Evolutionary conservation across 139 green algal genomes (phyloP).

Genomic region (Chlorella sp.): DNA sequence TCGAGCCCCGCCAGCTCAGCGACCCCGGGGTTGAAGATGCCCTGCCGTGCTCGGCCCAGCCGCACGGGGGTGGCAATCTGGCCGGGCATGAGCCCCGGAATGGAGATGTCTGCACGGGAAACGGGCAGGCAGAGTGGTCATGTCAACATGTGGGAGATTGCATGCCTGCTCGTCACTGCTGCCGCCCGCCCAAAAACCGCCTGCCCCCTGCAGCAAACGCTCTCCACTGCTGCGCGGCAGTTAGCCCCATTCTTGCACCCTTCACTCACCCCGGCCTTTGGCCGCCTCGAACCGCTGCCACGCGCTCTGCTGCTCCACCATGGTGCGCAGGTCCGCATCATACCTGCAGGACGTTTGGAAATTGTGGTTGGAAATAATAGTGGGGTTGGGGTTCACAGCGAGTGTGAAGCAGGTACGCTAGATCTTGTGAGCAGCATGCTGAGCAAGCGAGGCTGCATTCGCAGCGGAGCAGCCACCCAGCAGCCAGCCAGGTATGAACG

Average conservation of each 20-base stretch:
- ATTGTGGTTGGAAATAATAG: too few relatives aligned
- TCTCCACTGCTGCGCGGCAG: too few relatives aligned
- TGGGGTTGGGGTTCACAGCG: too few relatives aligned
- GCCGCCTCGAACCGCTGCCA: slow-evolving; percentile 39
- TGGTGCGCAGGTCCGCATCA: background rate
- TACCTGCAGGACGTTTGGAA: background rate
- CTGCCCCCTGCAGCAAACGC: too few relatives aligned
- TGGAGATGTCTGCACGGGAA: slow-evolving; percentile 13
- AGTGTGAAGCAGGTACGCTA: too few relatives aligned
- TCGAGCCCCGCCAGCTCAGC: slow-evolving; percentile 15
- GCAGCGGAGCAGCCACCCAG: too few relatives aligned
- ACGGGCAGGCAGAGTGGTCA: too few relatives aligned
- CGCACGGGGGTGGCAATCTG: slow-evolving; percentile 58
- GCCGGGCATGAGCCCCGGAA: slow-evolving; percentile 25
- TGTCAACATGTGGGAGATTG: too few relatives aligned
- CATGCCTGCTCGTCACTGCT: too few relatives aligned
- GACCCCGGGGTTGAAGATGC: slow-evolving; percentile 36
- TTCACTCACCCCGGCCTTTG: background rate
- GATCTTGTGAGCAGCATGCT: too few relatives aligned
- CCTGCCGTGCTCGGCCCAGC: slow-evolving; percentile 61
- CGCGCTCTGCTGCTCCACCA: slow-evolving; percentile 18
- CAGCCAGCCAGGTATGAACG: too few relatives aligned
- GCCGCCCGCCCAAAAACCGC: too few relatives aligned
- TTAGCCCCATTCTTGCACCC: background rate
- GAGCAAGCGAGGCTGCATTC: background rate